Evolutionary conservation across 2,329 filamentous ascomycete genomes (phyloP).

Genomic region (Calonectria pseudoreteaudii): DNA sequence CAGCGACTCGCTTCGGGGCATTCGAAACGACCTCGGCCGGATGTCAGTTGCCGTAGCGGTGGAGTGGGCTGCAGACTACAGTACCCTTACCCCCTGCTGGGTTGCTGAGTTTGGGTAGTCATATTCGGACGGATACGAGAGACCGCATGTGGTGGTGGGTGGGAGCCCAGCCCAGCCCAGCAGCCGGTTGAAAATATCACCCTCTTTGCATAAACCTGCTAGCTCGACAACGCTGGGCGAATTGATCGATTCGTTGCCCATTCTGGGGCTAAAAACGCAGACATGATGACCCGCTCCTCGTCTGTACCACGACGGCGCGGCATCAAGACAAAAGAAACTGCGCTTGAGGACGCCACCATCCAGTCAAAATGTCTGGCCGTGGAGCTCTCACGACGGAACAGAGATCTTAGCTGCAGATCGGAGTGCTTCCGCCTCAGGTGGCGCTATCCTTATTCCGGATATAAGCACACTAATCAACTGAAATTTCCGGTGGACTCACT

Average conservation of each 20-base stretch:
- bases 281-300: neutral
- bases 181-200: neutral
- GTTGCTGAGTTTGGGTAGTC: neutral
- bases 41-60: neutral
- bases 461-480: neutral
- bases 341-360: neutral
- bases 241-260: neutral
- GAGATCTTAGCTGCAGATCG: constrained; percentile 9
- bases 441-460: neutral
- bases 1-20: neutral
- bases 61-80: neutral
- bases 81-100: neutral
- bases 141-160: neutral
- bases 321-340: neutral
- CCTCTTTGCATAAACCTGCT: neutral
- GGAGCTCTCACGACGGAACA: neutral
- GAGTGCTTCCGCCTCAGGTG: constrained; percentile 2
- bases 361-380: neutral
- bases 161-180: too few relatives aligned
- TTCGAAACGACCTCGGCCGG: neutral
- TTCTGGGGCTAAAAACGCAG: too few relatives aligned
- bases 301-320: neutral
- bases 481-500: neutral
- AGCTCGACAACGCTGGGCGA: too few relatives aligned
- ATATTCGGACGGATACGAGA: neutral